Evolutionary conservation across 1,284 basidiomycete species (phyloP).

Genomic region (Austroboletus olivaceoglutinosus): DNA sequence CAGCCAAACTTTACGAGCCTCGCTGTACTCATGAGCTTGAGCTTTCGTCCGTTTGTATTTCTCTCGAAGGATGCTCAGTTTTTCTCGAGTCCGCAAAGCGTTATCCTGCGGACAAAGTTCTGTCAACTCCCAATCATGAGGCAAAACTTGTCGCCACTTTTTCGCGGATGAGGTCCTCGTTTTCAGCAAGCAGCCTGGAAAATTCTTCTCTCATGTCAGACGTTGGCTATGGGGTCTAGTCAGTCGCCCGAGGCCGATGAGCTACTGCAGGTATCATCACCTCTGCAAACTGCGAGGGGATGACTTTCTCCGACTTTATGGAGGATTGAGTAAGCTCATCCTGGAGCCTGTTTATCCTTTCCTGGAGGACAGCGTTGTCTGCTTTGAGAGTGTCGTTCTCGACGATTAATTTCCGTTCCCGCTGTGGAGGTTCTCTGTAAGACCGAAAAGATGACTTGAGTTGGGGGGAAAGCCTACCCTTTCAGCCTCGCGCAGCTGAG

Average conservation of each 20-base stretch:
- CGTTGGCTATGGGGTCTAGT: constrained; percentile 10
- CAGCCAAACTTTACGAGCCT: constrained; percentile 17
- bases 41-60: constrained; percentile 26
- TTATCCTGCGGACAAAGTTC: constrained; percentile 10
- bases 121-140: constrained; percentile 1
- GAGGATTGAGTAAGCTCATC: constrained; percentile 6
- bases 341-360: constrained; percentile 14
- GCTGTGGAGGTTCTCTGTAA: constrained; percentile 15
- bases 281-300: constrained; percentile 4
- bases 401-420: constrained; percentile 5
- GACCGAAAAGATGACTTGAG: not conserved
- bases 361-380: constrained; percentile 21
- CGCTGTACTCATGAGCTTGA: constrained; percentile 11
- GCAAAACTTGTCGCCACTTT: constrained; percentile 12
- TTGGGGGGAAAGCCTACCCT: constrained; percentile 8
- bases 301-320: constrained; percentile 21
- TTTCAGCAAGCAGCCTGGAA: constrained; percentile 13
- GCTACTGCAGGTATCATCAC: not conserved
- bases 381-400: constrained; percentile 20
- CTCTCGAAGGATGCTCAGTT: constrained; percentile 14
- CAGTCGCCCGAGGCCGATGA: not conserved
- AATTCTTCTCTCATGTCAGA: constrained; percentile 9
- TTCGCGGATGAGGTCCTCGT: constrained; percentile 14
- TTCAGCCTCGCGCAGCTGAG: constrained; percentile 22
- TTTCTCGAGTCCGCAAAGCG: constrained; percentile 7